These are phyloP conservation scores for Phoma sp. DNA, from an alignment of 2,329 filamentous ascomycete genomes.

Conservation along the genomic window DNA sequence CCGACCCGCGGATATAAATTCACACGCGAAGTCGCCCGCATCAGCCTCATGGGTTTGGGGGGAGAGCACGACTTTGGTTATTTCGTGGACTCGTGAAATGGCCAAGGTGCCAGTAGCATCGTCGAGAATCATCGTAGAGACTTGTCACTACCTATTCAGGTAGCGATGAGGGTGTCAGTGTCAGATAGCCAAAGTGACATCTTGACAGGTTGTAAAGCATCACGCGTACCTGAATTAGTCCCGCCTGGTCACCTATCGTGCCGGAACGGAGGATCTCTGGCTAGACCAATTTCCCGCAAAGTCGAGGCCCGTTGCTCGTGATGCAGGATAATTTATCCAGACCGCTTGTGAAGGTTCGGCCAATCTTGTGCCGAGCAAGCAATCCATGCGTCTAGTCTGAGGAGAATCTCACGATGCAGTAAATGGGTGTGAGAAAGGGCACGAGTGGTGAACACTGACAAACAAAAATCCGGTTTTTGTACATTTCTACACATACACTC, in stretches of 20 bases:
- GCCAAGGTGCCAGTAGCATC: no score
- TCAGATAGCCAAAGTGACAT: no score
- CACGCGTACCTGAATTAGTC: constrained; percentile 13
- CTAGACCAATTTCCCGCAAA: constrained; percentile 16
- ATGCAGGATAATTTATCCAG: constrained; percentile 11
- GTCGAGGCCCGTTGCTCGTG: constrained; percentile 3
- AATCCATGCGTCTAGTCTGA: constrained; percentile 15
- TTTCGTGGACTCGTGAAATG: not conserved
- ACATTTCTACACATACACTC: constrained; percentile 43
- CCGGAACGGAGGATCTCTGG: constrained; percentile 16
- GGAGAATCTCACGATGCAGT: not conserved
- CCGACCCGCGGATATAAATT: constrained; percentile 37
- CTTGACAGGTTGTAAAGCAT: not conserved
- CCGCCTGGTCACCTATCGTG: constrained; percentile 7
- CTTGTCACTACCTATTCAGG: not conserved
- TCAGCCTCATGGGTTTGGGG: constrained; percentile 5
- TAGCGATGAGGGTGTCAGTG: not conserved
- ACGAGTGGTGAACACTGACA: not conserved
- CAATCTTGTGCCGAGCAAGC: constrained; percentile 19
- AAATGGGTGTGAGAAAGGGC: not conserved
- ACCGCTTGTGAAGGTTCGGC: constrained; percentile 8
- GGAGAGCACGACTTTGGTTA: not conserved
- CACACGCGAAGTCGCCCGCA: not conserved
- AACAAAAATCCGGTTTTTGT: constrained; percentile 33
- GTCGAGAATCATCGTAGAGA: not conserved